A percentile compares a stretch with the other conserved stretches of the same genome.
These are phyloP conservation scores for Arctium minus DNA, from an alignment of 129 eudicot genomes.

Conservation along the genomic window DNA sequence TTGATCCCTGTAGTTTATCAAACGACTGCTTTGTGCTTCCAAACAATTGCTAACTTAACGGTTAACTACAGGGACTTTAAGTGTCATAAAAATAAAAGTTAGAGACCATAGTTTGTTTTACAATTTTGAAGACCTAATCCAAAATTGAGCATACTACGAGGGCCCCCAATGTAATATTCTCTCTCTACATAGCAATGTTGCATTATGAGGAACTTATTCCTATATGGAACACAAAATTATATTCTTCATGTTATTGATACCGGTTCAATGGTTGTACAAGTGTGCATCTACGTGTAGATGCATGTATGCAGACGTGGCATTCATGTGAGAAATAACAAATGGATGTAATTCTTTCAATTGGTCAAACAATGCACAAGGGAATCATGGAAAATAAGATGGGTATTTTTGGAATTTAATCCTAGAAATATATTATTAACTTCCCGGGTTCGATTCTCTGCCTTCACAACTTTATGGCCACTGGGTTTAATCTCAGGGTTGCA, in stretches of 20 bases:
- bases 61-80: too few species aligned
- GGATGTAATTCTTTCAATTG: constrained; percentile 7
- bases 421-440: background rate
- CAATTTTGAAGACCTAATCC: too few species aligned
- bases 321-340: constrained; percentile 25
- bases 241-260: constrained; percentile 30
- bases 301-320: constrained; percentile 25
- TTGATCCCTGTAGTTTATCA: too few species aligned
- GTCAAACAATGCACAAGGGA: constrained; percentile 47
- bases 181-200: constrained; percentile 17
- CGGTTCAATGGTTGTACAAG: constrained; percentile 25
- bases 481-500: too few species aligned
- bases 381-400: constrained; percentile 40
- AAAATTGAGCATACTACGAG: too few species aligned
- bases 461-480: too few species aligned
- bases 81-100: too few species aligned
- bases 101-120: too few species aligned
- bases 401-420: constrained; percentile 14
- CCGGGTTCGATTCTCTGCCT: too few species aligned
- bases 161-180: too few species aligned
- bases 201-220: constrained; percentile 58
- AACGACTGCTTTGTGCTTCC: too few species aligned
- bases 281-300: constrained; percentile 25
- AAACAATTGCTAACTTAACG: too few species aligned
- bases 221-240: constrained; percentile 22